A percentile compares a stretch with the other conserved stretches of the same genome.
Evolutionary conservation across 2,329 filamentous ascomycete species (phyloP).

Genomic region (Exophiala calicioides): DNA sequence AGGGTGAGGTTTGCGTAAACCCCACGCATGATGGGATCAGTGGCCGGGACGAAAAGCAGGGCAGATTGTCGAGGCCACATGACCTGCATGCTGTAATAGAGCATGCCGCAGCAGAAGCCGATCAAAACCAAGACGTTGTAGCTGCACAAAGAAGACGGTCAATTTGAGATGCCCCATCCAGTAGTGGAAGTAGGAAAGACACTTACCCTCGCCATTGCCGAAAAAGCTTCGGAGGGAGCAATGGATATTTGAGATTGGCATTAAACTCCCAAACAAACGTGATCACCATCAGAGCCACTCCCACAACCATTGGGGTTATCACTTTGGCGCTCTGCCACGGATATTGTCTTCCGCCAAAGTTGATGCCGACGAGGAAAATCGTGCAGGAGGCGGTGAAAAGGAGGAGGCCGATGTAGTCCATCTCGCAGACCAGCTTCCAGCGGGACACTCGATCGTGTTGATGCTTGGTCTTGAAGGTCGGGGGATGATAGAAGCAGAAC

Average conservation of each 20-base stretch:
- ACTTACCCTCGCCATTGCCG: no score
- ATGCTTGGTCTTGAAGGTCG: neutral
- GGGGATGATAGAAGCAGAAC: conserved; percentile 4
- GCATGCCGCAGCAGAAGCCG: neutral
- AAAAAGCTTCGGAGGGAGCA: neutral
- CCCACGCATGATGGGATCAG: no score
- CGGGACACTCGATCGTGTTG: neutral
- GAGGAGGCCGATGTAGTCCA: conserved; percentile 40
- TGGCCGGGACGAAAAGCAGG: no score
- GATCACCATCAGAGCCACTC: neutral
- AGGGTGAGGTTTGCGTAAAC: neutral
- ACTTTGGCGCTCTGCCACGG: conserved; percentile 38
- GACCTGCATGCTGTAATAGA: neutral
- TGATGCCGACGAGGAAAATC: conserved; percentile 47
- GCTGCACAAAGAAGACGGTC: neutral
- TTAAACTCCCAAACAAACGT: neutral
- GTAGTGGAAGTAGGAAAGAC: no score
- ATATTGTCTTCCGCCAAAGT: conserved; percentile 43
- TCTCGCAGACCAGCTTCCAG: neutral
- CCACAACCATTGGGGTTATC: neutral
- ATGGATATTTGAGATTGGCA: neutral
- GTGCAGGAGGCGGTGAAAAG: conserved; percentile 45
- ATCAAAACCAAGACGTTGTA: neutral
- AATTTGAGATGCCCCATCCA: neutral
- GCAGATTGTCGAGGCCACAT: no score